phyloP scores from a whole-genome alignment of 352 stramenopile species.

The Globisporangium sylvaticum region DNA sequence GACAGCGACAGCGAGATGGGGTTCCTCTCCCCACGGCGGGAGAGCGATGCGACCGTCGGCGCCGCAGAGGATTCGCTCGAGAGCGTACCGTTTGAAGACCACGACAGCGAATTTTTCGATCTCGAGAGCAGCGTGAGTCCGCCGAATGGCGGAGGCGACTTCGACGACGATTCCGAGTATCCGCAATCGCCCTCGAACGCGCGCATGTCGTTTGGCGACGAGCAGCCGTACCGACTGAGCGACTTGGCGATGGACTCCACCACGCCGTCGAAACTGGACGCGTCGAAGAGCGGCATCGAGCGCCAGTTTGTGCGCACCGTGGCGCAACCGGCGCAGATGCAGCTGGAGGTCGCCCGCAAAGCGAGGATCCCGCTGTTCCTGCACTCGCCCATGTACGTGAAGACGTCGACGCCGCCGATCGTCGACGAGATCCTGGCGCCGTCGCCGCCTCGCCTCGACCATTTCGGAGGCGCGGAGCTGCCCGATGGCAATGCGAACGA shows the following conservation, averaged over 20 bases:
- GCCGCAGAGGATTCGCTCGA: conserved; percentile 37
- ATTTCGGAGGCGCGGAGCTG: conserved; percentile 18
- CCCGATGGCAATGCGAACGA: conserved; percentile 17
- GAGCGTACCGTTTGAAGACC: conserved; percentile 53
- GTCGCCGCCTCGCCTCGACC: conserved; percentile 13
- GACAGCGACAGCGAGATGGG: conserved; percentile 53
- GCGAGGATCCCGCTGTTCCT: conserved; percentile 81
- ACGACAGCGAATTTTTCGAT: conserved; percentile 42
- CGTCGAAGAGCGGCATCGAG: conserved; percentile 55
- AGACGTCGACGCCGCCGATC: conserved; percentile 53
- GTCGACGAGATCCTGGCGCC: conserved; percentile 34
- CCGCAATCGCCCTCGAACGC: conserved; percentile 6
- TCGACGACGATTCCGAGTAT: conserved; percentile 23
- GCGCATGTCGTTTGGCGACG: conserved; percentile 8
- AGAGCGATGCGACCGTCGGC: conserved; percentile 5
- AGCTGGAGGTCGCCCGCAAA: conserved; percentile 80
- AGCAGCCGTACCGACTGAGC: conserved; percentile 5
- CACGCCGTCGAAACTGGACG: conserved; percentile 40
- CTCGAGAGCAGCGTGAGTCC: conserved; percentile 37
- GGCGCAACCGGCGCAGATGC: conserved; percentile 79
- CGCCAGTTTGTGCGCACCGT: conserved; percentile 67
- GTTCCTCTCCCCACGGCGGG: conserved; percentile 29
- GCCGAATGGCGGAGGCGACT: conserved; percentile 8
- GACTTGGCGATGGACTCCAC: conserved; percentile 12
- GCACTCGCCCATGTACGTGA: conserved; percentile 86